phyloP scores from a whole-genome alignment of 192 early-diverging fungal genomes.

The Coemansia sp. region DNA sequence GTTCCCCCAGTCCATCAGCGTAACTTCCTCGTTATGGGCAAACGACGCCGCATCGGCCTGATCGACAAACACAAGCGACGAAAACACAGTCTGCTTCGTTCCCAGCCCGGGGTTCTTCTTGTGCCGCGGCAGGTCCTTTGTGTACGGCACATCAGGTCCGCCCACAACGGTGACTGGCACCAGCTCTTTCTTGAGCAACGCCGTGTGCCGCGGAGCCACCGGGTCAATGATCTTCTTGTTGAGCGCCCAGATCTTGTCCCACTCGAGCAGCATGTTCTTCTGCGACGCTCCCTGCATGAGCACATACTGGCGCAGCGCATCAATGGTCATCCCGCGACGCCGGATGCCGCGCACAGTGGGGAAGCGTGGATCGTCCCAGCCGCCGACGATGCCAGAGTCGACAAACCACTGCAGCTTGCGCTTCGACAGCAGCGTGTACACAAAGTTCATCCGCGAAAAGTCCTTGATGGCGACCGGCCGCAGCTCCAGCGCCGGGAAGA shows the following conservation, averaged over 20 bases:
- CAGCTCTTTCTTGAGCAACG: conserved; percentile 67
- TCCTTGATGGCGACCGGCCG: conserved; percentile 94
- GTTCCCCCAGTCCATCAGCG: conserved; percentile 99
- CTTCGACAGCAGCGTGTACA: conserved; percentile 97
- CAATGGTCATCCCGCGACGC: conserved; percentile 96
- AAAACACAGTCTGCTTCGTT: conserved; percentile 79
- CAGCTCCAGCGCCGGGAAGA: conserved; percentile 81
- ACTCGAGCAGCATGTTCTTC: conserved; percentile 88
- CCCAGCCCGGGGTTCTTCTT: conserved; percentile 97
- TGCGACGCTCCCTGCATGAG: conserved; percentile 98
- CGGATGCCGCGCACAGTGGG: conserved; percentile 87
- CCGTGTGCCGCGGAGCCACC: conserved; percentile 87
- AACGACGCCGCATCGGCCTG: conserved; percentile 83
- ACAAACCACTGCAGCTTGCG: conserved; percentile 98
- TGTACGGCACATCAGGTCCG: conserved; percentile 51
- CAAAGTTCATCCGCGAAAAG: conserved; percentile 93
- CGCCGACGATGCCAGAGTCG: conserved; percentile 75
- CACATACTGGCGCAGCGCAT: conserved; percentile 94
- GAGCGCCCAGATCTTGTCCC: conserved; percentile 98
- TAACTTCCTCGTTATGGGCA: conserved; percentile 86
- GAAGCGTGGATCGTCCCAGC: conserved; percentile 91
- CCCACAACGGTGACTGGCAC: conserved; percentile 65
- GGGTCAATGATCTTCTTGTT: conserved; percentile 98
- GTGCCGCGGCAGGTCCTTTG: conserved; percentile 70
- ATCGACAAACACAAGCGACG: conserved; percentile 75